Evolutionary conservation across 345 rosid genomes (phyloP).

Genomic region (Cochlearia excelsa): DNA sequence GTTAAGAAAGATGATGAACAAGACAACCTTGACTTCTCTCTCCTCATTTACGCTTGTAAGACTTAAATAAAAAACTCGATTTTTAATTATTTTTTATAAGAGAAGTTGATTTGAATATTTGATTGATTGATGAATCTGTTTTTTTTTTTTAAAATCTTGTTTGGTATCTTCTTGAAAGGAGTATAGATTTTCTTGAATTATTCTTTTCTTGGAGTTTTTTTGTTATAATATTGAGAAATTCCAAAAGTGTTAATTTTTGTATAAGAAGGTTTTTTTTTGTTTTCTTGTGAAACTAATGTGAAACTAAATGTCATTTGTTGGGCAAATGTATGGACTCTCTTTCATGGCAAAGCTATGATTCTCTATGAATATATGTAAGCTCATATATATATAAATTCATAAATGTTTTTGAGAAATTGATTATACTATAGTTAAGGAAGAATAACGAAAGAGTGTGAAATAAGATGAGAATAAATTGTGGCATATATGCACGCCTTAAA

Average conservation of each 20-base stretch:
- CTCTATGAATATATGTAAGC: not conserved
- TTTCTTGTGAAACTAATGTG: not conserved
- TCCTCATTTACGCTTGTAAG: constrained; percentile 79
- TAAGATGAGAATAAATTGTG: constrained; percentile 29
- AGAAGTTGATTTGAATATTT: not conserved
- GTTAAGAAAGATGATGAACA: constrained; percentile 54
- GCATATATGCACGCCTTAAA: constrained; percentile 38
- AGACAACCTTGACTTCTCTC: constrained; percentile 64
- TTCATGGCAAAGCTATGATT: too few relatives aligned
- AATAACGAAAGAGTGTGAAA: constrained; percentile 19
- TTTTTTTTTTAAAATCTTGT: too few relatives aligned
- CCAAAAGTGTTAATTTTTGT: constrained; percentile 17
- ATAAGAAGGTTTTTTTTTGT: constrained; percentile 14
- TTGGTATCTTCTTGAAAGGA: constrained; percentile 41
- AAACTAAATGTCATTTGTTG: constrained; percentile 6
- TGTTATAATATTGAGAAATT: constrained; percentile 27
- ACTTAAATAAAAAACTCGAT: constrained; percentile 1
- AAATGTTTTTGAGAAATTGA: constrained; percentile 2
- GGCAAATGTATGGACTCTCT: not conserved
- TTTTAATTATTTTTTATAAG: not conserved
- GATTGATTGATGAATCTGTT: constrained; percentile 15
- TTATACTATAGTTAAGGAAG: constrained; percentile 12
- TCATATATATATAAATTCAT: constrained; percentile 10
- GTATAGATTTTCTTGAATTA: constrained; percentile 34
- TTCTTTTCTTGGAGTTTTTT: constrained; percentile 36